Conservation (phyloP, 768 basidiomycete species). For the Trichaptum fuscoviolaceum region DNA sequence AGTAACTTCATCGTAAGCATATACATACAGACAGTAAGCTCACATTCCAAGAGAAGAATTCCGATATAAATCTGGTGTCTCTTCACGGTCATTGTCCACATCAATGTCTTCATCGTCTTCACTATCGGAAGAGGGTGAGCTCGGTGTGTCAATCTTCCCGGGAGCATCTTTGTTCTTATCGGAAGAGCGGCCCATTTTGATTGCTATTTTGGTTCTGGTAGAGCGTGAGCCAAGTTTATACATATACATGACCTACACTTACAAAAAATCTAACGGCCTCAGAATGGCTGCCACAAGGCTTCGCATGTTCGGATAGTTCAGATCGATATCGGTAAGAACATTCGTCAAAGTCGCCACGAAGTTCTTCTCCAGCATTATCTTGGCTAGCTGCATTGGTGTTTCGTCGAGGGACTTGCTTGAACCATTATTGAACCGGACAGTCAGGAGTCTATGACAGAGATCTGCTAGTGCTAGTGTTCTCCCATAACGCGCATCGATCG, state of each 20-base stretch:
- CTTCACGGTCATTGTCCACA: slow-evolving; percentile 56
- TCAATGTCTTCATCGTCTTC: slow-evolving; percentile 55
- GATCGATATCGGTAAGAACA: slow-evolving; percentile 86
- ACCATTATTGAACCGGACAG: slow-evolving; percentile 60
- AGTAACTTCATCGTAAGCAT: not conserved
- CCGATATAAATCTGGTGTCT: slow-evolving; percentile 90
- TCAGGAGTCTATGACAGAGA: slow-evolving; percentile 82
- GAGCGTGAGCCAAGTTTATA: slow-evolving; percentile 13
- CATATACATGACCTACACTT: slow-evolving; percentile 26
- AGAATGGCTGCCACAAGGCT: slow-evolving; percentile 83
- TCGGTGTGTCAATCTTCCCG: slow-evolving; percentile 40
- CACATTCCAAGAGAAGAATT: slow-evolving; percentile 95
- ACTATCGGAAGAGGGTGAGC: slow-evolving; percentile 38
- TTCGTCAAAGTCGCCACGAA: slow-evolving; percentile 86
- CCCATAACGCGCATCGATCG: slow-evolving; percentile 72
- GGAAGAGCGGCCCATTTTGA: slow-evolving; percentile 88
- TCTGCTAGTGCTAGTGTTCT: slow-evolving; percentile 83
- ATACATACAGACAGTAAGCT: slow-evolving; percentile 20
- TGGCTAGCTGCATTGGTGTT: slow-evolving; percentile 86
- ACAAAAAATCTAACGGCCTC: slow-evolving; percentile 87
- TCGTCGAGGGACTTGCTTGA: slow-evolving; percentile 57
- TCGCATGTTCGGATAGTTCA: slow-evolving; percentile 91
- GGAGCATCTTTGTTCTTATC: slow-evolving; percentile 55
- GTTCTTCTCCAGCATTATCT: slow-evolving; percentile 98
- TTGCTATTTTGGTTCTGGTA: slow-evolving; percentile 87